Base-by-base conservation (phyloP, 805 yeast species). In the Starmerella floris region DNA sequence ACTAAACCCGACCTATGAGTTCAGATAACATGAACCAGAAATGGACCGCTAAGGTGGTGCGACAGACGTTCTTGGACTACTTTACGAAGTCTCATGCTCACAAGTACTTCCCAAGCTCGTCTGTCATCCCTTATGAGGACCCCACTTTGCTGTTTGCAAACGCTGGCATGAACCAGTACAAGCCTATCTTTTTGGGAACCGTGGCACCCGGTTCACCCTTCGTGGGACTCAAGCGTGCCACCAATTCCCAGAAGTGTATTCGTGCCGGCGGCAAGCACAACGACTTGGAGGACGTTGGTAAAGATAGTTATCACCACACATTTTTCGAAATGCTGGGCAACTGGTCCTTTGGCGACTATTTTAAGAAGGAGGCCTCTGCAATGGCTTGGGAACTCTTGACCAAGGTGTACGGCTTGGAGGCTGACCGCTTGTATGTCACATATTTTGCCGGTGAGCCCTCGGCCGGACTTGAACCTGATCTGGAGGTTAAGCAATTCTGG, bases 91-190 rank as follows among this genome's bases (percentile, higher is more conserved):
- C 65, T 37, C 63, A 68, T 38, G 70, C 69, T 8, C 99, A 91
- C 62, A 79, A 76, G 2, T 85, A 73, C 61, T 87, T 91, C 37
- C 84, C 95, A 20, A 81, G 94, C 0, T 85, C 97, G 2, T 83
- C 95, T 0, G 97, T 88, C 23, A 79, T 91, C 47, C 99, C 99
- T 41, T 94, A 80, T 62, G 96, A 91, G 66, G 99, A 91, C 61
- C 98, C 99, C 40, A 88, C 97, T 22, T 72, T 91, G 49, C 69
- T 91, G 49, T 91, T 91, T 60, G 94, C 98, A 59, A 91, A 91
- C 61, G 99, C 99, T 46, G 98, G 97, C 65, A 91, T 91, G 99
- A 91, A 91, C 67, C 99, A 91, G 69, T 91, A 87, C 66, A 91
- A 91, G 65, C 95, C 98, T 13, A 91, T 91, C 54, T 91, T 91